Base-by-base conservation (phyloP, 768 basidiomycete genomes). In the Boletus rubroflammeus region DNA sequence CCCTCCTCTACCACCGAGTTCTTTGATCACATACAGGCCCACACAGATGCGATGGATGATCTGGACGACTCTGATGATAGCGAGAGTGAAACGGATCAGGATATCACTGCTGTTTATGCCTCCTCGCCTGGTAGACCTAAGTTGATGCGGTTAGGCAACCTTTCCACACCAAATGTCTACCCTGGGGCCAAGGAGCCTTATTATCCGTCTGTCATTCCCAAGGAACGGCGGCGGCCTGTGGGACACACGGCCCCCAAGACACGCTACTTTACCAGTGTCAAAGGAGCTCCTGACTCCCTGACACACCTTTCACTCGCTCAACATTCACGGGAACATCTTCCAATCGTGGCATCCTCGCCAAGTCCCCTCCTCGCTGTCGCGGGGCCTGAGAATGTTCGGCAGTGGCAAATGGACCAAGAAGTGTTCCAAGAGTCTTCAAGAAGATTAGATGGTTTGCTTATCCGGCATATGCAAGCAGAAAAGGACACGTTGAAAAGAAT, bases 391-490 rank as follows among this genome's bases (percentile, higher is more conserved):
- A 67, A 57, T 41, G 56, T 69, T 28, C 59, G 59, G 36, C 62
- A 36, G 29, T 72, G 69, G 69, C 70, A 57, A 51, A 55, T 43
- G 43, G 67, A 71, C 5, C 71, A 75, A 50, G 61, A 65, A 32
- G 66, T 62, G 39, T 72, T 73, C 67, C 75, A 82, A 59, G 84
- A 87, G 68, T 83, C 83, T 28, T 67, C 85, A 56, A 76, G 72
- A 71, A 81, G 77, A 70, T 72, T 93, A 59, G 89, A 93, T 66
- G 90, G 89, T 57, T 80, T 93, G 82, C 72, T 93, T 49, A 72
- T 84, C 50, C 84, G 86, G 67, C 91, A 93, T 67, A 87, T 93
- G 75, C 87, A 88, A 72, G 79, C 84, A 49, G 91, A 93, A 73
- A 84, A 83, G 73, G 86, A 90, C 64, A 84, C 82, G 32, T 77